Base-by-base conservation (phyloP, 768 basidiomycete genomes). In the Rubroboletus pulcherrimus region DNA sequence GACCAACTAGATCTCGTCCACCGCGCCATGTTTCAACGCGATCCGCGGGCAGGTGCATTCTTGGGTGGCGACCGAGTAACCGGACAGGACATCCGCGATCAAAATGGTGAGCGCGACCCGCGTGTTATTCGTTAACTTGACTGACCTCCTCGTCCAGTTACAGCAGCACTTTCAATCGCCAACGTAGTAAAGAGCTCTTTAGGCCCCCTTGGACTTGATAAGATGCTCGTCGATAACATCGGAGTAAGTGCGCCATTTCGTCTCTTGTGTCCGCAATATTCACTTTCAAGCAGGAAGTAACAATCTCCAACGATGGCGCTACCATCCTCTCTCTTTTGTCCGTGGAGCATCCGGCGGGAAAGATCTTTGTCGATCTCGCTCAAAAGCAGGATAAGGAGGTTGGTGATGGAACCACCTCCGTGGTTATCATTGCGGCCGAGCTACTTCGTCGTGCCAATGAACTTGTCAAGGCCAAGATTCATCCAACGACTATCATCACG, bases 351-450 rank as follows among this genome's bases (percentile, higher is more conserved):
- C 97, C 97, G 29, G 97, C 97, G 5, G 97, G 94, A 21, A 88
- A 92, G 60, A 94, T 99, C 59, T 93, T 99, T 61, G 95, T 98
- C 45, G 94, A 98, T 73, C 89, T 99, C 43, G 94, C 97, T 2
- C 95, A 98, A 74, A 98, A 98, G 67, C 95, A 98, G 74, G 97
- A 99, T 73, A 97, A 95, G 71, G 97, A 99, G 74, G 97, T 99
- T 10, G 97, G 97, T 37, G 97, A 99, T 75, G 97, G 97, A 14
- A 99, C 97, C 8, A 99, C 97, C 3, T 98, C 94, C 24, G 97
- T 99, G 41, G 97, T 99, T 46, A 91, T 99, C 63, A 83, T 99
- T 69, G 95, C 95, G 51, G 94, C 97, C n/a, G 97, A 98, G 72
- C 83, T 98, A 44, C 80, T 98, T 61, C 87, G 92, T 58, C 85